These are phyloP conservation scores for Elsinoe fawcettii DNA, from an alignment of 2,329 filamentous ascomycete species.

Conservation along the genomic window DNA sequence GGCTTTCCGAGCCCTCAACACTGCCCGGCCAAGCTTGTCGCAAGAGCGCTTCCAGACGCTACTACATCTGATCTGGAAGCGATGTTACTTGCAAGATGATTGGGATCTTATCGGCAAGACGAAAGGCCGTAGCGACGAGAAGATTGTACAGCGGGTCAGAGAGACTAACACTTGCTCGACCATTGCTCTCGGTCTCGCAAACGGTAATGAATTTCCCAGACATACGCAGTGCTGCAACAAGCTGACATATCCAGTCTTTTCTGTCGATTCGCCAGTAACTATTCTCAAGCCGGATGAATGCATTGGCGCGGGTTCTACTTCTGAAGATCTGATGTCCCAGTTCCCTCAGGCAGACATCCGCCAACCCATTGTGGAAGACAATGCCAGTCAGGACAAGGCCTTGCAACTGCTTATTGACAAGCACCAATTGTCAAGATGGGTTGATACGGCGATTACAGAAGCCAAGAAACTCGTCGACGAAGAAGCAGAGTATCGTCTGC, in stretches of 20 bases:
- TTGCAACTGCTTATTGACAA: slow-evolving; percentile 60
- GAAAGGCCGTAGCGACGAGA: slow-evolving; percentile 61
- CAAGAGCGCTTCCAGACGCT: slow-evolving; percentile 48
- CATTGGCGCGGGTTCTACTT: slow-evolving; percentile 50
- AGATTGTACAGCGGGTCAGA: slow-evolving; percentile 53
- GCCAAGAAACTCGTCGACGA: slow-evolving; percentile 33
- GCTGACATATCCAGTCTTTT: slow-evolving; percentile 17
- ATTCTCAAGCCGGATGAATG: slow-evolving; percentile 25
- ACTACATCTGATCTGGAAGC: slow-evolving; percentile 71
- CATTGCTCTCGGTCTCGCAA: slow-evolving; percentile 44
- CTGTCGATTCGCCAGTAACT: slow-evolving; percentile 20
- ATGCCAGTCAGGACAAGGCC: slow-evolving; percentile 62
- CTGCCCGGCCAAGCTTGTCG: slow-evolving; percentile 47
- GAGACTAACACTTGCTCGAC: slow-evolving; percentile 43
- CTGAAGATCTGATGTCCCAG: slow-evolving; percentile 51
- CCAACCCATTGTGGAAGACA: slow-evolving; percentile 61
- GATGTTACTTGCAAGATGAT: slow-evolving; percentile 74
- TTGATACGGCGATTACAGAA: slow-evolving; percentile 34
- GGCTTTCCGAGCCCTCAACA: slow-evolving; percentile 53
- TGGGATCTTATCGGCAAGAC: slow-evolving; percentile 77
- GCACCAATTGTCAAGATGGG: slow-evolving; percentile 64
- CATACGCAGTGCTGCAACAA: slow-evolving; percentile 19
- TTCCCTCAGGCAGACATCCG: slow-evolving; percentile 50
- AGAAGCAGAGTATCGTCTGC: slow-evolving; percentile 20
- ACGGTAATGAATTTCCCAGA: slow-evolving; percentile 44